phyloP scores from a whole-genome alignment of 2,329 filamentous ascomycete species.

The Diplodia seriata region DNA sequence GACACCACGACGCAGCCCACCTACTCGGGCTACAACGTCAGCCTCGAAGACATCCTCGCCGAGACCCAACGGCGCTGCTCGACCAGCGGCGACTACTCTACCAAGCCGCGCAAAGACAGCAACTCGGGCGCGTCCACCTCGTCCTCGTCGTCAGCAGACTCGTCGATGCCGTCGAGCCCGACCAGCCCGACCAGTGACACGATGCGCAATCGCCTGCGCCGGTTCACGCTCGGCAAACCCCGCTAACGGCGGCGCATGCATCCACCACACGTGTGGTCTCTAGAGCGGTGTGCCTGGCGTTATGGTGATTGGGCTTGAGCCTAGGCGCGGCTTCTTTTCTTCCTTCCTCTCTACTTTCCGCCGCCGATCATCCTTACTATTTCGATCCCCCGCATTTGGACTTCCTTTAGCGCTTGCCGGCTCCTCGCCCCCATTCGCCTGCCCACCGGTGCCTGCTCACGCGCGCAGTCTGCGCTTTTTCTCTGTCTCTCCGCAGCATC shows the following conservation, averaged over 20 bases:
- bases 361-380: constrained; percentile 5
- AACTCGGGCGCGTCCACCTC: constrained; percentile 20
- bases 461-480: not conserved
- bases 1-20: constrained; percentile 44
- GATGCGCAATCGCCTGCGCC: constrained; percentile 25
- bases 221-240: constrained; percentile 22
- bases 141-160: constrained; percentile 22
- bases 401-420: not conserved
- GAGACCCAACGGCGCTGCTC: constrained; percentile 45
- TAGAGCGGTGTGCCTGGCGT: constrained; percentile 8
- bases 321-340: constrained; percentile 17
- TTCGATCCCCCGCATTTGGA: constrained; percentile 19
- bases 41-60: constrained; percentile 49
- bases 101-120: constrained; percentile 28
- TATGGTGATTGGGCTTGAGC: not conserved
- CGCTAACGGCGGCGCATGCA: not conserved
- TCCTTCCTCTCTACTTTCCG: not conserved
- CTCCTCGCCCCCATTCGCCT: not conserved
- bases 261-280: not conserved
- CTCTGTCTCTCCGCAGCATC: too few relatives aligned
- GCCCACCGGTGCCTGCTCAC: not conserved
- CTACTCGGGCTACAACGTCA: constrained; percentile 48
- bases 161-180: constrained; percentile 23
- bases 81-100: constrained; percentile 20
- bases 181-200: constrained; percentile 19